phyloP scores from a whole-genome alignment of 192 early-diverging fungal genomes.

The Coemansia sp. region DNA sequence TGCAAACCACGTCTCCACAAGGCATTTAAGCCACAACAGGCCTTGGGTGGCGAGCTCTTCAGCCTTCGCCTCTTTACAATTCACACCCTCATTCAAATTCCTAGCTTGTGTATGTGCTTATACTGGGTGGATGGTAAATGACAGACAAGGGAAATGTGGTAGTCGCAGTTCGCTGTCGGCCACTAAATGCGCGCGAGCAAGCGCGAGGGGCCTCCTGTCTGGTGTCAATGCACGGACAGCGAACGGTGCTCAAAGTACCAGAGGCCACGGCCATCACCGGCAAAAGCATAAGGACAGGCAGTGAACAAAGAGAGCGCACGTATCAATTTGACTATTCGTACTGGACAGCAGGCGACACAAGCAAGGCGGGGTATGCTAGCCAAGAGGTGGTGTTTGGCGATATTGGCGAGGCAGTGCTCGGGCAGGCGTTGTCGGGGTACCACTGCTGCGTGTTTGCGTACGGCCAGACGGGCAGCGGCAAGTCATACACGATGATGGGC shows the following conservation, averaged over 20 bases:
- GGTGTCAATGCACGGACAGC: conserved; percentile 69
- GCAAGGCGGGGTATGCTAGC: conserved; percentile 59
- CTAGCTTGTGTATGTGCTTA: too few species aligned
- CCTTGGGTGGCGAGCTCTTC: too few species aligned
- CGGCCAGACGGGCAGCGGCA: conserved; percentile 55
- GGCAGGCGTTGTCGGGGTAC: conserved; percentile 86
- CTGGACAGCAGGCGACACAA: conserved; percentile 69
- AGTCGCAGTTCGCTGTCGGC: conserved; percentile 76
- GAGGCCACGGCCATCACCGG: conserved; percentile 25
- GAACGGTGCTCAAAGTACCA: conserved; percentile 56
- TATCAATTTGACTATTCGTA: conserved; percentile 91
- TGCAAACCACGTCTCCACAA: too few species aligned
- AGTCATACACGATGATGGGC: conserved; percentile 68
- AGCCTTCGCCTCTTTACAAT: too few species aligned
- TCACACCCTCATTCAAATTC: too few species aligned
- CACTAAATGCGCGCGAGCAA: conserved; percentile 67
- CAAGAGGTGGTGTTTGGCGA: conserved; percentile 73
- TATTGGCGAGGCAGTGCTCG: conserved; percentile 70
- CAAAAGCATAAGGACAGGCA: too few species aligned
- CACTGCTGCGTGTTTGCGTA: conserved; percentile 93
- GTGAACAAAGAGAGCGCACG: conserved; percentile 25
- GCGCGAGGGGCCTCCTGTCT: conserved; percentile 60
- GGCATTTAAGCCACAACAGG: too few species aligned
- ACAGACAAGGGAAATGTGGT: conserved; percentile 44
- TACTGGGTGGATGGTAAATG: too few species aligned